phyloP scores from a whole-genome alignment of 192 early-diverging fungal species.

The Pilaira anomala region DNA sequence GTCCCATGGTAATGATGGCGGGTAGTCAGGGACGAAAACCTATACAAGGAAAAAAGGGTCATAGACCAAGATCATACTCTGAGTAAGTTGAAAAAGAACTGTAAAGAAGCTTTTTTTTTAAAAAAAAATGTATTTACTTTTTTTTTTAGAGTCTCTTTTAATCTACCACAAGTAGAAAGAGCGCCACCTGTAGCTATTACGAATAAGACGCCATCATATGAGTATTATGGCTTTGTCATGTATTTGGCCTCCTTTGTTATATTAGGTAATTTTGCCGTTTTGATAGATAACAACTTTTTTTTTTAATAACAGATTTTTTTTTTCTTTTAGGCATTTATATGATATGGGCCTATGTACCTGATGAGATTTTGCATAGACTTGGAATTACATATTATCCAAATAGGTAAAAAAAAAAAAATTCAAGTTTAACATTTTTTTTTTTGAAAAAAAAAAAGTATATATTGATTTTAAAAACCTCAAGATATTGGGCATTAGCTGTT shows the following conservation, averaged over 20 bases:
- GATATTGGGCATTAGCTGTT: constrained; percentile 80
- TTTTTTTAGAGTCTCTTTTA: constrained; percentile 18
- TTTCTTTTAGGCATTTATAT: constrained; percentile 57
- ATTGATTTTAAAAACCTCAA: not conserved
- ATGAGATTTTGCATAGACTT: constrained; percentile 61
- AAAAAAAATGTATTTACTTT: not conserved
- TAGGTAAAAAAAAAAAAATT: constrained; percentile 43
- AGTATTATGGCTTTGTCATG: constrained; percentile 87
- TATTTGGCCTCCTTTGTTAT: constrained; percentile 76
- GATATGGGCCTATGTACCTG: constrained; percentile 81
- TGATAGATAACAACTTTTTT: not conserved
- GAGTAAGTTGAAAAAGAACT: too few species aligned
- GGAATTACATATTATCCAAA: constrained; percentile 86
- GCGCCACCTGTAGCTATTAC: constrained; percentile 34
- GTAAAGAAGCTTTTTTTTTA: constrained; percentile 1
- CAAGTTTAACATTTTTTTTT: too few species aligned
- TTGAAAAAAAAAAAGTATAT: too few species aligned
- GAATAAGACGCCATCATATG: constrained; percentile 71
- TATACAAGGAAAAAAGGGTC: constrained; percentile 17
- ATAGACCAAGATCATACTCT: constrained; percentile 36
- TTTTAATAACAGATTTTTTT: constrained; percentile 4
- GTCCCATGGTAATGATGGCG: not conserved
- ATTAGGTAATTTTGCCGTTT: constrained; percentile 44
- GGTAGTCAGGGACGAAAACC: not conserved
- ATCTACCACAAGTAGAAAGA: constrained; percentile 23